A percentile compares a stretch with the other conserved stretches of the same genome.
phyloP scores from a whole-genome alignment of 1,284 basidiomycete species.

The Lentinula novae-zelandiae region DNA sequence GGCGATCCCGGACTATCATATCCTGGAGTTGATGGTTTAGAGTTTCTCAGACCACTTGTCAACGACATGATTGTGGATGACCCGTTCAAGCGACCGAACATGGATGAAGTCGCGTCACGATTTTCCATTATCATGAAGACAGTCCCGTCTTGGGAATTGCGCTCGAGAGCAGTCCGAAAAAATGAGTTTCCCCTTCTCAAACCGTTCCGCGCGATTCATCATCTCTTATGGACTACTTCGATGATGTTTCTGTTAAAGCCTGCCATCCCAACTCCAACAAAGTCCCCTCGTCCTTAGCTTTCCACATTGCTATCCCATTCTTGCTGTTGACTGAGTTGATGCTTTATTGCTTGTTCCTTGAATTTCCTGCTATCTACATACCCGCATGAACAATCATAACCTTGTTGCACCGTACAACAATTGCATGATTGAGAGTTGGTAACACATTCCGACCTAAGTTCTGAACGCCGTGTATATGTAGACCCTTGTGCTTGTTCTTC shows the following conservation, averaged over 20 bases:
- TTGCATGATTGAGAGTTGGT: too few relatives aligned
- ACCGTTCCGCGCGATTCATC: not conserved
- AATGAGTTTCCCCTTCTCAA: not conserved
- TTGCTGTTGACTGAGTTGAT: too few relatives aligned
- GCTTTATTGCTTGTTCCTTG: too few relatives aligned
- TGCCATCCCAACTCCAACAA: not conserved
- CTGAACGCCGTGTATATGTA: too few relatives aligned
- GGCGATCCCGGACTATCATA: too few relatives aligned
- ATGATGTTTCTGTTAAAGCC: not conserved
- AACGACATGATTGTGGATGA: slow-evolving; percentile 24
- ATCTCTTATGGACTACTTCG: not conserved
- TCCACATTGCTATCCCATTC: too few relatives aligned
- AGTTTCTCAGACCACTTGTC: slow-evolving; percentile 6
- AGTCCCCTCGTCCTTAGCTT: not conserved
- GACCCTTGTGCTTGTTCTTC: too few relatives aligned
- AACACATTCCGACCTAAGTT: too few relatives aligned
- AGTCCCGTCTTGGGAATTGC: not conserved
- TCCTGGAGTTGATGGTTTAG: not conserved
- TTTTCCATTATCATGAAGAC: slow-evolving; percentile 16
- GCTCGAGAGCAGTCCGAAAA: not conserved
- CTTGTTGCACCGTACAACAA: too few relatives aligned
- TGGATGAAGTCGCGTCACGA: slow-evolving; percentile 22
- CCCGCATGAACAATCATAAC: too few relatives aligned
- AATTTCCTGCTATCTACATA: too few relatives aligned
- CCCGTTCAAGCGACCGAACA: slow-evolving; percentile 23